phyloP scores from a whole-genome alignment of 148 eudicot species.

The Pouteria glomerata region DNA sequence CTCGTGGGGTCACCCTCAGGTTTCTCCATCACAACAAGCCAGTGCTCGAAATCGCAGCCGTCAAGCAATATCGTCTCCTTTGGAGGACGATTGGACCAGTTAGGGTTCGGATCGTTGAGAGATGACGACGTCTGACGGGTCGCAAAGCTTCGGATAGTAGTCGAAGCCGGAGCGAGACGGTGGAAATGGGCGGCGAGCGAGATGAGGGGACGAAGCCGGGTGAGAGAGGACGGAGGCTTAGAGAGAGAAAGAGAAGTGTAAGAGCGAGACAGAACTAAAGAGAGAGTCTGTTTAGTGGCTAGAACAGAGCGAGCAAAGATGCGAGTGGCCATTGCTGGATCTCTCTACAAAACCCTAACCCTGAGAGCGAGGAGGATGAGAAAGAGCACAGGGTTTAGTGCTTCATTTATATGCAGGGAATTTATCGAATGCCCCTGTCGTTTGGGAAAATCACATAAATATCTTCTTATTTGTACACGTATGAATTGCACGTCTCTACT shows the following conservation, averaged over 20 bases:
- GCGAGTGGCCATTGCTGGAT: constrained; percentile 47
- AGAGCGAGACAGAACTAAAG: constrained; percentile 29
- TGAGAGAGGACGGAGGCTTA: constrained; percentile 10
- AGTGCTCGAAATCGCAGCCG: constrained; percentile 66
- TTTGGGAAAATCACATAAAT: neutral
- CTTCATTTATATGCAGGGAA: neutral
- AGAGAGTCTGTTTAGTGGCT: constrained; percentile 19
- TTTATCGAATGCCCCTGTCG: neutral
- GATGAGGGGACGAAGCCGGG: constrained; percentile 41
- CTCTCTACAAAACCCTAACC: constrained; percentile 24
- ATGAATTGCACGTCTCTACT: neutral
- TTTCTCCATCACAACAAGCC: constrained; percentile 43
- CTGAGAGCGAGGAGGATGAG: neutral
- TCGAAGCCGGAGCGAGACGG: constrained; percentile 13
- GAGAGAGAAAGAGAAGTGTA: constrained; percentile 16
- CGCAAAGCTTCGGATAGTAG: constrained; percentile 24
- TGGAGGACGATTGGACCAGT: constrained; percentile 81
- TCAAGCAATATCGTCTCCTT: constrained; percentile 86
- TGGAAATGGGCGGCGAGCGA: constrained; percentile 20
- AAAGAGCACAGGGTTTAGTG: neutral
- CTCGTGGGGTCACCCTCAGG: constrained; percentile 38
- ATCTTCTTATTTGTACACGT: neutral
- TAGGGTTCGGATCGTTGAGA: constrained; percentile 59
- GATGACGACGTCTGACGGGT: constrained; percentile 46
- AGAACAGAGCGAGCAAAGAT: constrained; percentile 32